Evolutionary conservation across 768 basidiomycete species (phyloP).

Genomic region (Trametes cubensis): DNA sequence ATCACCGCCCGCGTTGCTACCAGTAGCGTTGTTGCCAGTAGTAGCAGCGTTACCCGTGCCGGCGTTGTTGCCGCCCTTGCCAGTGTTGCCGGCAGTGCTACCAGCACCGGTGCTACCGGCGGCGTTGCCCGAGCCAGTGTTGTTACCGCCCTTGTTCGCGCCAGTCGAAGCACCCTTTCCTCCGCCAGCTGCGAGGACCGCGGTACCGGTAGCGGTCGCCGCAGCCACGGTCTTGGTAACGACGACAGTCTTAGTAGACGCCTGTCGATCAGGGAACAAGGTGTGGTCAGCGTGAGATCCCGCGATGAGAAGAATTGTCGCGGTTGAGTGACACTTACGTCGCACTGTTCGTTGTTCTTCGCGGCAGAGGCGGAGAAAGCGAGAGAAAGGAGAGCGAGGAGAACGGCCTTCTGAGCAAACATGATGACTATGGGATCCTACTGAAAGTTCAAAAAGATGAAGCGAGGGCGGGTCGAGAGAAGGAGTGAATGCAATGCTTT

Average conservation of each 20-base stretch:
- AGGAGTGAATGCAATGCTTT: conserved; percentile 37
- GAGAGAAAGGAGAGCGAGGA: conserved; percentile 45
- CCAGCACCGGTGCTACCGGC: not conserved
- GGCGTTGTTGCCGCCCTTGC: conserved; percentile 24
- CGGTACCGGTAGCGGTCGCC: conserved; percentile 23
- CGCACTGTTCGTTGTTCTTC: conserved; percentile 31
- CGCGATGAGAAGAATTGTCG: conserved; percentile 9
- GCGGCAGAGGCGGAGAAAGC: conserved; percentile 39
- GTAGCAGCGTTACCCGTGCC: conserved; percentile 21
- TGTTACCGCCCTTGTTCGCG: conserved; percentile 27
- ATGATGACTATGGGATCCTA: conserved; percentile 36
- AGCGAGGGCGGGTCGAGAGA: conserved; percentile 29
- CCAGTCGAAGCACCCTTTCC: conserved; percentile 11
- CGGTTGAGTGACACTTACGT: conserved; percentile 28
- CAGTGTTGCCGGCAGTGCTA: conserved; percentile 2
- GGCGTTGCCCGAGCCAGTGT: not conserved
- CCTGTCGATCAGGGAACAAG: conserved; percentile 19
- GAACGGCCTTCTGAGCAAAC: conserved; percentile 43
- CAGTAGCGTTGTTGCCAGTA: not conserved
- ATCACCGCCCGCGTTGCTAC: not conserved
- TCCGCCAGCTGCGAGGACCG: conserved; percentile 24
- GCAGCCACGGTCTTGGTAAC: conserved; percentile 38
- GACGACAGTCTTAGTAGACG: conserved; percentile 35
- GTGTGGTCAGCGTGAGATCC: conserved; percentile 22
- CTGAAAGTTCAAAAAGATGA: conserved; percentile 7